Evolutionary conservation across 2,329 filamentous ascomycete genomes (phyloP).

Genomic region (Sclerotinia sclerotiorum): DNA sequence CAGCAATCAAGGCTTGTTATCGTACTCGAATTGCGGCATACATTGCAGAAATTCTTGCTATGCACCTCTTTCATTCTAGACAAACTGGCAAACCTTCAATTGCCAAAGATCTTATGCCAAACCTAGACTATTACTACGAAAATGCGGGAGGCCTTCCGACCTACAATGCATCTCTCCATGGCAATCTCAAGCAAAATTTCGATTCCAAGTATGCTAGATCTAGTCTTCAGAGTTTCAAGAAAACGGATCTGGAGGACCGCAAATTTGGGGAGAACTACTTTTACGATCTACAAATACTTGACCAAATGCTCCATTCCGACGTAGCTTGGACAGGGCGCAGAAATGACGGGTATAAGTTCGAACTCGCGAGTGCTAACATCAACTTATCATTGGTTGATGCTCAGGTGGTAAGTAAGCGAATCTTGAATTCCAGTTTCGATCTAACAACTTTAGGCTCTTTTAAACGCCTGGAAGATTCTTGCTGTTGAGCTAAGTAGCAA

Average conservation of each 20-base stretch:
- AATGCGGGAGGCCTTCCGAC: constrained; percentile 75
- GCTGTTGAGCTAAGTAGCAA: constrained; percentile 74
- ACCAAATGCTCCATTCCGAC: constrained; percentile 74
- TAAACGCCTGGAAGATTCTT: constrained; percentile 87
- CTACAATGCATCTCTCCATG: constrained; percentile 86
- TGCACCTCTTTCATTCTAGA: constrained; percentile 84
- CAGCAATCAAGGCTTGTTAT: constrained; percentile 48
- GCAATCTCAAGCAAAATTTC: constrained; percentile 83
- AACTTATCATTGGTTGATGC: constrained; percentile 92
- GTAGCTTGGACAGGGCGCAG: constrained; percentile 70
- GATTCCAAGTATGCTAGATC: constrained; percentile 72
- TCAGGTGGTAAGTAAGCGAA: constrained; percentile 65
- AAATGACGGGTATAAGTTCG: constrained; percentile 73
- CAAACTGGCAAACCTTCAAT: constrained; percentile 69
- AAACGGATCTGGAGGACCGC: constrained; percentile 64
- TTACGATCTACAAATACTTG: constrained; percentile 76
- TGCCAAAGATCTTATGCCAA: constrained; percentile 68
- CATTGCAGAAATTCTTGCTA: constrained; percentile 82
- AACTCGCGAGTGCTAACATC: constrained; percentile 83
- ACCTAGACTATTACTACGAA: constrained; percentile 76
- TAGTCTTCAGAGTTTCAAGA: constrained; percentile 75
- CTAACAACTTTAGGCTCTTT: constrained; percentile 60
- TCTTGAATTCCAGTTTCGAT: neutral
- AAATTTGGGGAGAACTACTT: constrained; percentile 76
- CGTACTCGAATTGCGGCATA: constrained; percentile 75